Percentiles rank a stretch among this genome's conserved stretches.
Evolutionary conservation across 768 basidiomycete genomes (phyloP).

Genomic region (Lenzites betulinus): DNA sequence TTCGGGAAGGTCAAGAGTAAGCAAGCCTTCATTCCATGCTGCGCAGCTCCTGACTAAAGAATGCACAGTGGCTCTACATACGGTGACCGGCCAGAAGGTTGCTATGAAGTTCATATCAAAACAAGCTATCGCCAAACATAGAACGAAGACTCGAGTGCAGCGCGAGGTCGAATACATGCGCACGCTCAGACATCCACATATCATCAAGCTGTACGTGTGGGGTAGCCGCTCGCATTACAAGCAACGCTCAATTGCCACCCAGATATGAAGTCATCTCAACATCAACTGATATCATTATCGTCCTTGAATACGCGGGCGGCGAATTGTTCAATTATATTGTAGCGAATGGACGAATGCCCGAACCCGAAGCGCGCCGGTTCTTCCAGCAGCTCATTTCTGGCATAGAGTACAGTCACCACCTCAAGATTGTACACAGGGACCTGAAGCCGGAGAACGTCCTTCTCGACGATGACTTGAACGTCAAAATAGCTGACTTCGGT

Average conservation of each 20-base stretch:
- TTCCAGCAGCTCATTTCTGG: conserved; percentile 99
- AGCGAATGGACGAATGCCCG: conserved; percentile 87
- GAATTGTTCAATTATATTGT: conserved; percentile 99
- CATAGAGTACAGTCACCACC: conserved; percentile 93
- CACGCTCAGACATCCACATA: conserved; percentile 91
- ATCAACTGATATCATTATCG: conserved; percentile 95
- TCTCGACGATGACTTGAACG: conserved; percentile 79
- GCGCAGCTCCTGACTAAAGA: conserved; percentile 4
- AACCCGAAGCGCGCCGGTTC: conserved; percentile 85
- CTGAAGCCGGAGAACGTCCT: conserved; percentile 97
- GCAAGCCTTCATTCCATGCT: conserved; percentile 36
- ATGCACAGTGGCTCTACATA: conserved; percentile 83
- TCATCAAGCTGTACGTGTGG: conserved; percentile 86
- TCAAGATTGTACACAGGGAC: conserved; percentile 98
- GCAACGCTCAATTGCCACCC: conserved; percentile 7
- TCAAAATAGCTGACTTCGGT: conserved; percentile 99
- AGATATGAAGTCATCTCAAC: conserved; percentile 92
- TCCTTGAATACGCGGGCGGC: conserved; percentile 94
- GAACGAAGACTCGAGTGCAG: conserved; percentile 89
- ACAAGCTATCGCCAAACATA: conserved; percentile 87
- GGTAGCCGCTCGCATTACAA: conserved; percentile 13
- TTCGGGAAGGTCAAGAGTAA: conserved; percentile 99
- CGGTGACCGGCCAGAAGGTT: conserved; percentile 91
- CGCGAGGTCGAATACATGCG: conserved; percentile 98
- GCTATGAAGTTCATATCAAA: conserved; percentile 98